Conservation (phyloP, 441 rosid species). For the Bruguiera hainesii region DNA sequence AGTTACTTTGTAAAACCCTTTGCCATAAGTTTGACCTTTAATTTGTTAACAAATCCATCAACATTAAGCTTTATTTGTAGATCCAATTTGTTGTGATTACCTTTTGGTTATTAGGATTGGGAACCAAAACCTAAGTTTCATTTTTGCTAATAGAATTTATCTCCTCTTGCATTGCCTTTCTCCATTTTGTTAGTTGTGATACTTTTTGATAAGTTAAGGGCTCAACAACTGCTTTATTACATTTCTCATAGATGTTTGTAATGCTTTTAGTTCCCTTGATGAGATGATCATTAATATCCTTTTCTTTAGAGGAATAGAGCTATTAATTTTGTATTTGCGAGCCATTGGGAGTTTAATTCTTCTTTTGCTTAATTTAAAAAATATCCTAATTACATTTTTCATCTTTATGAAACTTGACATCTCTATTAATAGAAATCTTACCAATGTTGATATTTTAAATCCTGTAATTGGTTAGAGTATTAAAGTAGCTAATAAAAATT, state of each 20-base stretch:
- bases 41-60: not conserved
- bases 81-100: not conserved
- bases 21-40: not conserved
- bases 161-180: not conserved
- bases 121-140: not conserved
- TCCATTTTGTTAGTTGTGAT: constrained; percentile 3
- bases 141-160: constrained; percentile 2
- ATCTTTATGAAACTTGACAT: not conserved
- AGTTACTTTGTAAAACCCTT: not conserved
- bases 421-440: not conserved
- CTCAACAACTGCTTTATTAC: not conserved
- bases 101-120: not conserved
- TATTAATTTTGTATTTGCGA: no score
- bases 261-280: not conserved
- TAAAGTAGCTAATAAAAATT: not conserved
- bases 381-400: not conserved
- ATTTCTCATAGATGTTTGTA: not conserved
- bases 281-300: not conserved
- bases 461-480: not conserved
- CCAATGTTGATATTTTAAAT: not conserved
- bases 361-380: not conserved
- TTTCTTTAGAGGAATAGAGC: not conserved
- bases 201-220: not conserved
- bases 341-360: no score
- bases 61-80: not conserved